Conservation (phyloP, 2,329 filamentous ascomycete genomes). For the Hortaea sp. region DNA sequence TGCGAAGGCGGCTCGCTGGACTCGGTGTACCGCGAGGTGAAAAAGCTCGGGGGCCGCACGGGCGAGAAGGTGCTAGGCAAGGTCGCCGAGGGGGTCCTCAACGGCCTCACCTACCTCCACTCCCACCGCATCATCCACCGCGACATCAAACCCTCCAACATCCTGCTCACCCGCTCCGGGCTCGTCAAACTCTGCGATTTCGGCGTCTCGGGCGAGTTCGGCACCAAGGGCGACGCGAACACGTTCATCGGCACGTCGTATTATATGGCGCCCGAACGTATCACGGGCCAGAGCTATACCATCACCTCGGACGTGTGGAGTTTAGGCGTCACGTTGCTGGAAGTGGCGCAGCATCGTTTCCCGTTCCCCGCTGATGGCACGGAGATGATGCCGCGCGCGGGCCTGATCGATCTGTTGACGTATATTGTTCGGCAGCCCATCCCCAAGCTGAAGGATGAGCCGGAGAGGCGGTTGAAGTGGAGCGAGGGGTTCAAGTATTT, state of each 20-base stretch:
- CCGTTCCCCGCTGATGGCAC: conserved; percentile 95
- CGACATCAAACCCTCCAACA: conserved; percentile 98
- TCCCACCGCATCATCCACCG: conserved; percentile 95
- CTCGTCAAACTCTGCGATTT: conserved; percentile 98
- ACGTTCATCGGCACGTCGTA: conserved; percentile 98
- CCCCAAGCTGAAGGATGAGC: conserved; percentile 87
- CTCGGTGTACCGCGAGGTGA: conserved; percentile 95
- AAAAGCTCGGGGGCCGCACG: conserved; percentile 84
- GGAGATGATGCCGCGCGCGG: conserved; percentile 86
- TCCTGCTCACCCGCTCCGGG: conserved; percentile 81
- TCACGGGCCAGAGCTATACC: conserved; percentile 94
- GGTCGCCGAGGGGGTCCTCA: conserved; percentile 87
- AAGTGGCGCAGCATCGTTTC: conserved; percentile 98
- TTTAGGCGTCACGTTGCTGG: conserved; percentile 88
- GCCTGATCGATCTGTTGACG: conserved; percentile 87
- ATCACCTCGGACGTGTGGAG: conserved; percentile 99
- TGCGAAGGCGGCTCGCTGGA: conserved; percentile 94
- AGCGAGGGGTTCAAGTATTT: conserved; percentile 98
- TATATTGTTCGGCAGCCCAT: conserved; percentile 96
- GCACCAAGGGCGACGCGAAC: conserved; percentile 95
- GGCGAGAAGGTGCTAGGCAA: conserved; percentile 97
- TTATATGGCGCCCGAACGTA: conserved; percentile 98
- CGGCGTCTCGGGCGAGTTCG: conserved; percentile 93
- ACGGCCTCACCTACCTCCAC: conserved; percentile 89
- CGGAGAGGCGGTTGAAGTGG: conserved; percentile 71